phyloP scores from a whole-genome alignment of 495 filamentous ascomycete species.

The Penicillium steckii region DNA sequence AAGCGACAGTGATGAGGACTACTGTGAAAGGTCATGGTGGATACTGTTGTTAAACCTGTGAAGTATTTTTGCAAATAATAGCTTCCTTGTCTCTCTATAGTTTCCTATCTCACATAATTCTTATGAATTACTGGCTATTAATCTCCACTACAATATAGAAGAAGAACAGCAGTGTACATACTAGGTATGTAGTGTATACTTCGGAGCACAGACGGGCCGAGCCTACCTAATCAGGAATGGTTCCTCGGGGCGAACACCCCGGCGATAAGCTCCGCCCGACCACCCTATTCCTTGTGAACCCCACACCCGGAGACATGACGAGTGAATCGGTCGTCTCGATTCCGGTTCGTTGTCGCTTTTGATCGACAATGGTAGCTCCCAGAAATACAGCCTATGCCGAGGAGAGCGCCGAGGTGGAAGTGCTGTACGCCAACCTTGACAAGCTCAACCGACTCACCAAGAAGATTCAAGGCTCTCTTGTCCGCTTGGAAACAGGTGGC shows the following conservation, averaged over 20 bases:
- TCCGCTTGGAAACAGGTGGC: slow-evolving; percentile 79
- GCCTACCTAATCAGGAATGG: slow-evolving; percentile 21
- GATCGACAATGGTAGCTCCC: slow-evolving; percentile 47
- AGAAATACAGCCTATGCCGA: slow-evolving; percentile 60
- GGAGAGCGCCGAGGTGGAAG: slow-evolving; percentile 70
- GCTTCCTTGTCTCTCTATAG: too few relatives aligned
- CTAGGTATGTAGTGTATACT: neutral
- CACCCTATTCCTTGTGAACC: slow-evolving; percentile 17
- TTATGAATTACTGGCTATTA: too few relatives aligned
- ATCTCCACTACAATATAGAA: too few relatives aligned
- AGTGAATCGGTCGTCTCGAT: slow-evolving; percentile 11
- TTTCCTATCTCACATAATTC: too few relatives aligned
- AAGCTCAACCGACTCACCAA: slow-evolving; percentile 76
- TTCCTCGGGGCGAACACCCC: slow-evolving; percentile 10
- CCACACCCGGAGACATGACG: slow-evolving; percentile 30
- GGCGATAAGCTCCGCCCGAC: slow-evolving; percentile 1
- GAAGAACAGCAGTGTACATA: too few relatives aligned
- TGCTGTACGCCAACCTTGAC: slow-evolving; percentile 62
- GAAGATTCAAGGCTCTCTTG: slow-evolving; percentile 87
- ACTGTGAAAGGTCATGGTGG: too few relatives aligned
- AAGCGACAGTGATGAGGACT: neutral
- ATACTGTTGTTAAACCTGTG: neutral
- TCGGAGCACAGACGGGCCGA: slow-evolving; percentile 22
- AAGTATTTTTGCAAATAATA: too few relatives aligned
- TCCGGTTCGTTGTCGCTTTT: slow-evolving; percentile 4